Percentiles rank a stretch among this genome's conserved stretches.
phyloP scores from a whole-genome alignment of 257 asterid species.

The Cynanchum wilfordii region DNA sequence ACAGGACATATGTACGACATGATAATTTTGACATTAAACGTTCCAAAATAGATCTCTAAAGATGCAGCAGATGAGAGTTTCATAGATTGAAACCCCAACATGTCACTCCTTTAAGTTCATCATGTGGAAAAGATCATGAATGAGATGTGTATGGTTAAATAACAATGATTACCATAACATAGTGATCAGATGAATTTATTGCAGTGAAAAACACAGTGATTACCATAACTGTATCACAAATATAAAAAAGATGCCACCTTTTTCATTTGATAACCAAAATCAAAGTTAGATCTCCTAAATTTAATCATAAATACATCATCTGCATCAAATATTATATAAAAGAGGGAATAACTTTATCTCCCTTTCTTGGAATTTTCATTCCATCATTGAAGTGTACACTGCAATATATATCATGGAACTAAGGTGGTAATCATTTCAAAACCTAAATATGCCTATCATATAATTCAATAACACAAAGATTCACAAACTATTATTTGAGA shows the following conservation, averaged over 20 bases:
- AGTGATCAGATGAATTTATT: not conserved
- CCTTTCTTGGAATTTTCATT: not conserved
- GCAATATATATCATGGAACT: not conserved
- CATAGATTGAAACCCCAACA: not conserved
- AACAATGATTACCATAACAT: not conserved
- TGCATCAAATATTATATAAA: not conserved
- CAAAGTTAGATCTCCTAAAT: not conserved
- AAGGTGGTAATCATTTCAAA: not conserved
- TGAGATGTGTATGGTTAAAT: not conserved
- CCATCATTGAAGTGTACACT: not conserved
- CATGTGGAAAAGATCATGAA: not conserved
- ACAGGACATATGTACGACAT: not conserved
- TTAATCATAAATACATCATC: not conserved
- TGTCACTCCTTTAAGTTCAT: not conserved
- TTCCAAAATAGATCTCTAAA: not conserved
- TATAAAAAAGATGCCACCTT: not conserved
- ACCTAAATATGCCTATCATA: not conserved
- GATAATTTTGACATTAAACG: not conserved
- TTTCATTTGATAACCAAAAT: not conserved
- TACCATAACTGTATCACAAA: not conserved
- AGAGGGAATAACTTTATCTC: not conserved
- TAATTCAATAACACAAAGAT: not conserved
- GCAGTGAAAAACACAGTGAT: not conserved
- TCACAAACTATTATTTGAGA: not conserved
- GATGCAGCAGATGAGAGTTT: not conserved